phyloP scores from a whole-genome alignment of 495 filamentous ascomycete genomes.

The Friedmanniomyces simplex region DNA sequence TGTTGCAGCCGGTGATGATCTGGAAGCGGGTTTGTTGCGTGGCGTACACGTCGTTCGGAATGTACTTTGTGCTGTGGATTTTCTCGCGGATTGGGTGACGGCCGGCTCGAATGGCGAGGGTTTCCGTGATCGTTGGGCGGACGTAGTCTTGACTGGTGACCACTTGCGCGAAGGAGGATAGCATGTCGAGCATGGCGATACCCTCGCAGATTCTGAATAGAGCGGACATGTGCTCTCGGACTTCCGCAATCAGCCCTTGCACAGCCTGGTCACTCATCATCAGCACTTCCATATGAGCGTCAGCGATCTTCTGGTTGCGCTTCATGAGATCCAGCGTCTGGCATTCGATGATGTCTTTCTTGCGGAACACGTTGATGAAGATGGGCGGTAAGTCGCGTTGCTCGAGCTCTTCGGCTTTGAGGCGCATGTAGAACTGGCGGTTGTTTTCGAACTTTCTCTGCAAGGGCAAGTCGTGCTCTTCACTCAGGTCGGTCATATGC shows the following conservation, averaged over 20 bases:
- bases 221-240: conserved; percentile 54
- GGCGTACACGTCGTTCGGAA: conserved; percentile 86
- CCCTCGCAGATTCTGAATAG: conserved; percentile 75
- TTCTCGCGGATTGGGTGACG: conserved; percentile 80
- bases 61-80: conserved; percentile 53
- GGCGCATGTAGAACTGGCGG: conserved; percentile 70
- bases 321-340: conserved; percentile 78
- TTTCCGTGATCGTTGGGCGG: conserved; percentile 63
- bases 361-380: conserved; percentile 66
- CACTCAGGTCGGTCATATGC: conserved; percentile 55
- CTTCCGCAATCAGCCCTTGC: conserved; percentile 53
- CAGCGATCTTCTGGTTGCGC: conserved; percentile 38
- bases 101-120: conserved; percentile 66
- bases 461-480: conserved; percentile 46
- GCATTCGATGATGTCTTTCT: conserved; percentile 67
- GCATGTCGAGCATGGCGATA: conserved; percentile 86
- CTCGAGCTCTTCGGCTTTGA: conserved; percentile 54
- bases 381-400: conserved; percentile 51
- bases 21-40: conserved; percentile 69
- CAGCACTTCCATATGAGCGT: conserved; percentile 72
- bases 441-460: conserved; percentile 66
- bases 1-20: conserved; percentile 93
- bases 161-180: conserved; percentile 66
- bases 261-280: conserved; percentile 65
- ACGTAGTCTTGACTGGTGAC: conserved; percentile 70